Evolutionary conservation across 805 yeast species (phyloP), one percentile per base, ranked within the genome.

Genomic region (Yarrowia keelungensis): DNA sequence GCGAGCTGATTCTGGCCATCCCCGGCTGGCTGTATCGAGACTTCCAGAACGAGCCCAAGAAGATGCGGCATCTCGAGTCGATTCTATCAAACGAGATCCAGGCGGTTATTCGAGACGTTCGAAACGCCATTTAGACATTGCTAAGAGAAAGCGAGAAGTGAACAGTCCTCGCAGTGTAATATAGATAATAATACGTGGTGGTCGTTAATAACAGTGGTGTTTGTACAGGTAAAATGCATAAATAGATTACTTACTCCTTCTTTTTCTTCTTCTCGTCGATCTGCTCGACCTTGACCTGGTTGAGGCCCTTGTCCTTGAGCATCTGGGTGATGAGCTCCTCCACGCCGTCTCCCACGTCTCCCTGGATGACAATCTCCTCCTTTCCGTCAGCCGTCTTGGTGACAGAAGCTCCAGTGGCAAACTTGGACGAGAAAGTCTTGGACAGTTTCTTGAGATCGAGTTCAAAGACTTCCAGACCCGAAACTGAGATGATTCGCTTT

Each of bases 341-440:
- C 38, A 92, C 95, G 74, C 89, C 97, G 72, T 92, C 97, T 69
- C 92, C 89, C 53, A 93, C 95, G 79, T 94, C 98, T 74, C 98
- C 98, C 81, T 93, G 98, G 70, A 93, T 89, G 69, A 91, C 85
- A 69, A 93, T 86, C 76, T 93, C 98, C 71, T 94, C 97, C 77
- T 90, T 91, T 80, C 93, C 93, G 72, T 93, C 98, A 3, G 87
- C 92, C 72, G 87, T 90, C 79, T 93, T 93, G 4, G 92, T 88
- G 14, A 93, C 97, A 26, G 95, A 87, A 38, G 97, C 94, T 65
- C 98, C 98, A 9, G 98, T 93, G 14, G 98, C 98, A 76, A 94
- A 93, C 78, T 90, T 92, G 43, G 95, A 89, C 0, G 98, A 95
- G 79, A 94, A 93, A 0, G 92, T 88, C 83, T 94, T 94, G 54